A percentile compares a stretch with the other conserved stretches of the same genome.
These are phyloP conservation scores for Fusarium denticulatum DNA, from an alignment of 2,329 filamentous ascomycete genomes.

Conservation along the genomic window DNA sequence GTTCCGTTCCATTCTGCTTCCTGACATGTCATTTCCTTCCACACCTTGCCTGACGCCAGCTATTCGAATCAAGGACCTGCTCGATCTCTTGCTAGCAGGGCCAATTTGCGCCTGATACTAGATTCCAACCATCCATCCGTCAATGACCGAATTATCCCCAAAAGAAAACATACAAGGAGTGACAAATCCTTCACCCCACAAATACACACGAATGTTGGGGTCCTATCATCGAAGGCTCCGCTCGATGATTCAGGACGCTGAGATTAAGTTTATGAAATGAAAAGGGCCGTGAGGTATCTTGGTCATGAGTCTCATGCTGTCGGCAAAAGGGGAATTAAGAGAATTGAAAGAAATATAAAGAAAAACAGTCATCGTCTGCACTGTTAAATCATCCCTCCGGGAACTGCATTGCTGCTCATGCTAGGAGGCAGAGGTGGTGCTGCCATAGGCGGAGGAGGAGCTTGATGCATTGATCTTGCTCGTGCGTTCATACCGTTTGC, in stretches of 20 bases:
- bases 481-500: slow-evolving; percentile 47
- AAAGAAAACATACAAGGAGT: slow-evolving; percentile 28
- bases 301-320: slow-evolving; percentile 34
- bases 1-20: slow-evolving; percentile 41
- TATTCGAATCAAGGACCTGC: slow-evolving; percentile 49
- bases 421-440: slow-evolving; percentile 43
- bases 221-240: neutral
- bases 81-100: slow-evolving; percentile 41
- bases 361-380: slow-evolving; percentile 3
- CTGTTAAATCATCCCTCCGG: slow-evolving; percentile 59
- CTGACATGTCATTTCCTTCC: slow-evolving; percentile 25
- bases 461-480: slow-evolving; percentile 42
- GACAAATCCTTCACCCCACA: slow-evolving; percentile 20
- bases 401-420: slow-evolving; percentile 47
- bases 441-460: slow-evolving; percentile 39
- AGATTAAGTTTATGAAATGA: slow-evolving; percentile 31
- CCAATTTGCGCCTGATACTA: slow-evolving; percentile 38
- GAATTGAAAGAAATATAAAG: slow-evolving; percentile 22
- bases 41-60: slow-evolving; percentile 32
- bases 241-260: neutral
- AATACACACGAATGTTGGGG: slow-evolving; percentile 22
- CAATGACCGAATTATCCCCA: slow-evolving; percentile 22
- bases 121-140: slow-evolving; percentile 27
- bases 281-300: slow-evolving; percentile 36
- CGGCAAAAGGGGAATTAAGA: slow-evolving; percentile 24